phyloP scores from a whole-genome alignment of 129 eudicot genomes.

The Apium graveolens region DNA sequence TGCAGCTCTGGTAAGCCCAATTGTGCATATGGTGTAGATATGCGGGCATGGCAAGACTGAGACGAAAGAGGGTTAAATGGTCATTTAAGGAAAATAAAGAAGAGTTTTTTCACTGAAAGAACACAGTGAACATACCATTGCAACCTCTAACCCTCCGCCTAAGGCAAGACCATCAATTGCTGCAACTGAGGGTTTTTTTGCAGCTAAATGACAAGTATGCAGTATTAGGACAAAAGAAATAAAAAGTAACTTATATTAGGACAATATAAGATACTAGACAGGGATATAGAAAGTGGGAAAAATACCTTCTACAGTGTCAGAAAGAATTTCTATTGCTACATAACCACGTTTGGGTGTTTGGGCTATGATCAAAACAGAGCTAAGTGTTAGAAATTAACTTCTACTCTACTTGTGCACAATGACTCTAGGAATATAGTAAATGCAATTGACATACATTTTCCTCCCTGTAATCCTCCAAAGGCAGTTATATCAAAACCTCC shows the following conservation, averaged over 20 bases:
- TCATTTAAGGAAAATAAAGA: background rate
- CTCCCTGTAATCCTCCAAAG: conserved; percentile 66
- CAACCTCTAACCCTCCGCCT: conserved; percentile 98
- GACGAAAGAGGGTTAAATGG: conserved; percentile 6
- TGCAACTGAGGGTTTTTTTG: conserved; percentile 90
- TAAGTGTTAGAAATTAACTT: conserved; percentile 8
- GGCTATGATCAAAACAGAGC: conserved; percentile 25
- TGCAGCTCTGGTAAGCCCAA: conserved; percentile 95
- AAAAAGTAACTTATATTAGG: background rate
- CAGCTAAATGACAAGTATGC: conserved; percentile 41
- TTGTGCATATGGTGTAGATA: conserved; percentile 81
- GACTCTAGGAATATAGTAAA: background rate
- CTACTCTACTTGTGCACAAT: background rate
- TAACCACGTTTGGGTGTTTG: conserved; percentile 68
- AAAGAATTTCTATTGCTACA: conserved; percentile 67
- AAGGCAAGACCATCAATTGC: conserved; percentile 96
- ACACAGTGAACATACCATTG: conserved; percentile 57
- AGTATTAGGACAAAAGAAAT: background rate
- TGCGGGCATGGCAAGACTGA: conserved; percentile 88
- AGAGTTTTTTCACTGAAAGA: conserved; percentile 1
- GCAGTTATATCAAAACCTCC: conserved; percentile 95
- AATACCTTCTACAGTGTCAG: conserved; percentile 77
- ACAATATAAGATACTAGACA: background rate
- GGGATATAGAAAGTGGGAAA: background rate
- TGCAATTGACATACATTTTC: conserved; percentile 42